Conservation (phyloP, 352 stramenopile genomes). For the Elongisporangium senticosum region DNA sequence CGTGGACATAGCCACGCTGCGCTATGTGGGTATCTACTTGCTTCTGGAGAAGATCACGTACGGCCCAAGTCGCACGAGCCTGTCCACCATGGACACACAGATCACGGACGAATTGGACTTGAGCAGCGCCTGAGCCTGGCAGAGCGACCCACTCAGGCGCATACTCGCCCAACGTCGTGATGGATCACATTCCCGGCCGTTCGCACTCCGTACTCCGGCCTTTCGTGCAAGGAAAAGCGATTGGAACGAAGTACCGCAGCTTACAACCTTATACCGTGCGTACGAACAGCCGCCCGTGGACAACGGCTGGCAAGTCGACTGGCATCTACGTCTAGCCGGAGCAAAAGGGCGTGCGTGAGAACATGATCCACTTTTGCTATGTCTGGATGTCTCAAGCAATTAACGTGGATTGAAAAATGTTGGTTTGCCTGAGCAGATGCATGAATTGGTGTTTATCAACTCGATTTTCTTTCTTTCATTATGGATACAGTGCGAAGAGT, state of each 20-base stretch:
- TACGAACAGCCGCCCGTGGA: conserved; percentile 51
- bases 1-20: conserved; percentile 11
- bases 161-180: conserved; percentile 70
- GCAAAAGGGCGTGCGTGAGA: conserved; percentile 55
- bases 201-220: conserved; percentile 41
- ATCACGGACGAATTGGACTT: conserved; percentile 39
- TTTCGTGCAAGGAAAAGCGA: conserved; percentile 24
- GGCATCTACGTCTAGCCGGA: conserved; percentile 52
- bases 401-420: too few relatives aligned
- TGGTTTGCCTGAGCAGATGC: too few relatives aligned
- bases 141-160: conserved; percentile 65
- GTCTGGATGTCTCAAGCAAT: too few relatives aligned
- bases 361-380: conserved; percentile 52
- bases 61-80: conserved; percentile 54
- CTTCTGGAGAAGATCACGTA: conserved; percentile 73
- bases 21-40: conserved; percentile 72
- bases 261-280: conserved; percentile 17
- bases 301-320: conserved; percentile 61
- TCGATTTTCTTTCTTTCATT: too few relatives aligned
- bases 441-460: too few relatives aligned
- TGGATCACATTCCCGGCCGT: conserved; percentile 57
- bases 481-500: too few relatives aligned
- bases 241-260: not conserved
- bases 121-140: conserved; percentile 73
- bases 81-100: conserved; percentile 39